Evolutionary conservation across 805 yeast species (phyloP), one percentile per base, ranked within the genome.

Genomic region (Yarrowia keelungensis): DNA sequence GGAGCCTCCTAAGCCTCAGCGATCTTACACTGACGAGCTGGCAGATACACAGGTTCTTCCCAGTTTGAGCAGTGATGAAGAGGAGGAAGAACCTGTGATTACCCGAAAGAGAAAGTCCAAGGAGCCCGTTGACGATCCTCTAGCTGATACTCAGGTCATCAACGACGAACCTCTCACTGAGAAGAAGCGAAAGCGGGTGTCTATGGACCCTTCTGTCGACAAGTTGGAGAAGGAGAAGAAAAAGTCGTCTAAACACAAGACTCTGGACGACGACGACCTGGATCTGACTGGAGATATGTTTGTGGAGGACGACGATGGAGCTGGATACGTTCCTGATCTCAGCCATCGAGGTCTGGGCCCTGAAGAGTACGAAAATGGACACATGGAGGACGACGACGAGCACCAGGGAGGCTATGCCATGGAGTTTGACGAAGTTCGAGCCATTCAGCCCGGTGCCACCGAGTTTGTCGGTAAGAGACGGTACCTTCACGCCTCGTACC

Each of bases 381-480:
- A 43, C 12, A 67, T 47, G n/a, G 67, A 70, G 56, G 71, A 50
- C 11, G 47, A 50, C 2, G 47, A 51, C 8, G 42, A 19, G 2
- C 41, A 53, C 49, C 54, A 45, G 54, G 39, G 35, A 14, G 42
- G 51, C 5, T 32, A 42, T 5, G 51, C 61, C 12, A 36, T 51
- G 35, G 61, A 41, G 36, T 41, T 41, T 42, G 46, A 47, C 7
- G 69, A 67, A 14, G 66, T 79, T 56, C 93, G 65, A 9, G 65
- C 97, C 0, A 89, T 87, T 73, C 91, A 97, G 3, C 90, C 91
- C 0, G 98, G 98, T 1, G 85, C 89, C 8, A 94, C 98, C 0
- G 97, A 97, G 0, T 92, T 93, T 89, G 78, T 78, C 41, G 79
- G 80, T 65, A 85, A 86, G 66, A 85, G 94, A 77, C 82, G 97